Evolutionary conservation across 345 rosid species (phyloP), one percentile per base, ranked within the genome.

Genomic region (Heritiera fomes): DNA sequence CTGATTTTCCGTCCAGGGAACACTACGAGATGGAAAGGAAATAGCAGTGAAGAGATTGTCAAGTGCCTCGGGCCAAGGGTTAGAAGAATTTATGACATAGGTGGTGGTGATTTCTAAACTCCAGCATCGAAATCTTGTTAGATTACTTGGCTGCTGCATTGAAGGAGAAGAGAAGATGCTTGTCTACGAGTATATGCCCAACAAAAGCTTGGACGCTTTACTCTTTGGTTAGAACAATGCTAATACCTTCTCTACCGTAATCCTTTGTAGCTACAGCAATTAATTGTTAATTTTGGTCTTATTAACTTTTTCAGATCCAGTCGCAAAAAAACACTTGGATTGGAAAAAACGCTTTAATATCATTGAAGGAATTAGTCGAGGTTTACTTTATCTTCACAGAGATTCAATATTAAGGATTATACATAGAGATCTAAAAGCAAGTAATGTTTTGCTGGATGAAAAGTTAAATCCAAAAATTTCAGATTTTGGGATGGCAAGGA

Each of bases 401-500:
- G 85, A 84, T 52, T 84, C 87, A 40, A 68, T 83, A 55, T 28
- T 82, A 3, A 52, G 72, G 56, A 76, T 86, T 40, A 78, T 86
- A 71, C 87, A 84, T 8, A 67, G 87, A 34, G 86, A 86, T 71
- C 43, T 86, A 6, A 82, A 86, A 52, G 66, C 82, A 20, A 71
- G 86, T 41, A 84, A 86, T 7, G 61, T 86, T 52, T 73, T 86
- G 58, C 63, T 84, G 5, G 81, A 84, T 32, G 60, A 82, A 32
- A 83, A 67, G 8, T 62, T 75, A 41, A 84, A 74, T 38, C 83
- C 84, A 2, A 86, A 82, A 30, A 79, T 82, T 64, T 82, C 84
- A 52, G 84, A 84, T 15, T 86, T 84, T 73, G 87, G 85, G 18
- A 86, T 82, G 84, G 87, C 87, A 7, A 80, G 83, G 43, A 82